Evolutionary conservation across 345 rosid genomes (phyloP).

Genomic region (Eucalyptus leucophloia): DNA sequence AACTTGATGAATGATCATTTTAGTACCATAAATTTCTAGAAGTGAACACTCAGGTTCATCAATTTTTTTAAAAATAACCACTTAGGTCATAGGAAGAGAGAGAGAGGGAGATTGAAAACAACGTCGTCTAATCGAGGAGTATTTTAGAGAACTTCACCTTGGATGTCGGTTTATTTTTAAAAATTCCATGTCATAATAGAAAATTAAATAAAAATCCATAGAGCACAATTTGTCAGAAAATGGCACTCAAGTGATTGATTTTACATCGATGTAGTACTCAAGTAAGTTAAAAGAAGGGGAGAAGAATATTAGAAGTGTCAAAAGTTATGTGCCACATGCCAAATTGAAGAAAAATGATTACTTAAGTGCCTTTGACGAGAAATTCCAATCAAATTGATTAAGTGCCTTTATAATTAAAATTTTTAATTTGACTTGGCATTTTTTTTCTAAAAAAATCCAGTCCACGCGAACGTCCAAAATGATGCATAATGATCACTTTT

Average conservation of each 20-base stretch:
- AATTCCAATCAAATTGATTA: no score
- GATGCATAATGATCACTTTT: no score
- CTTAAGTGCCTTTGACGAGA: no score
- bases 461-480: fast-evolving
- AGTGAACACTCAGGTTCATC: no score
- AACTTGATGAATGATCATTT: background rate
- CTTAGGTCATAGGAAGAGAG: background rate
- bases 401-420: no score
- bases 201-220: no score
- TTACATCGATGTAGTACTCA: background rate
- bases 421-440: no score
- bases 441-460: fast-evolving
- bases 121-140: fast-evolving
- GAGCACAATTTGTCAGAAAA: no score
- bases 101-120: no score
- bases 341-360: no score
- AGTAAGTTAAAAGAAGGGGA: background rate
- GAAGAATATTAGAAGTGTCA: no score
- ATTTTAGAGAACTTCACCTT: background rate
- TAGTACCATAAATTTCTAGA: background rate
- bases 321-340: fast-evolving
- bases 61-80: fast-evolving
- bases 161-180: background rate
- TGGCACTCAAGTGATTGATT: background rate
- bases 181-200: background rate